Evolutionary conservation across 805 yeast genomes (phyloP).

Genomic region (Vanderwaltozyma yarrowii): DNA sequence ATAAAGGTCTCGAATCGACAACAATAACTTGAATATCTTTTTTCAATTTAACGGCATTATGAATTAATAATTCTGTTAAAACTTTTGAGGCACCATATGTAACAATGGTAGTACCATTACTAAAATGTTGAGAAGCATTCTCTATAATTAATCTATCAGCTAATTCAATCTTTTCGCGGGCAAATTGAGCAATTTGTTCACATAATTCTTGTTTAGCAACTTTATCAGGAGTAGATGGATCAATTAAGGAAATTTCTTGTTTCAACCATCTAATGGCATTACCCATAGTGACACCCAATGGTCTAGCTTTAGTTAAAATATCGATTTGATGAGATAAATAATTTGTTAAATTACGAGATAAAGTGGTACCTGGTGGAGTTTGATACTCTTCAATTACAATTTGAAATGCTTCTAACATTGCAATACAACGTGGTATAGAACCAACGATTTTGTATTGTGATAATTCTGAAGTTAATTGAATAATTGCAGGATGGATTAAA

Average conservation of each 20-base stretch:
- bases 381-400: slow-evolving; percentile 66
- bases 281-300: slow-evolving; percentile 91
- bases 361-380: slow-evolving; percentile 77
- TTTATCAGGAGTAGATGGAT: slow-evolving; percentile 48
- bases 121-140: slow-evolving; percentile 67
- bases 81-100: slow-evolving; percentile 88
- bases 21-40: slow-evolving; percentile 72
- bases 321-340: slow-evolving; percentile 90
- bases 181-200: slow-evolving; percentile 66
- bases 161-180: slow-evolving; percentile 73
- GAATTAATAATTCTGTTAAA: slow-evolving; percentile 59
- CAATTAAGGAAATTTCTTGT: slow-evolving; percentile 78
- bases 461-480: slow-evolving; percentile 66
- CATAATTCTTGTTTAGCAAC: slow-evolving; percentile 58
- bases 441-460: slow-evolving; percentile 85
- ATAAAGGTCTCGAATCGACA: slow-evolving; percentile 88
- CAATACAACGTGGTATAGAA: slow-evolving; percentile 72
- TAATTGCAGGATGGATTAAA: slow-evolving; percentile 78
- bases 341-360: slow-evolving; percentile 79
- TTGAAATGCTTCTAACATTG: slow-evolving; percentile 79
- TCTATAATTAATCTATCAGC: slow-evolving; percentile 77
- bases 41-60: slow-evolving; percentile 50
- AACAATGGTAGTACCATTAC: slow-evolving; percentile 65
- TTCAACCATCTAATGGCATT: slow-evolving; percentile 96
- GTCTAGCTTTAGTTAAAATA: slow-evolving; percentile 81